A percentile compares a stretch with the other conserved stretches of the same genome.
phyloP scores from a whole-genome alignment of 306 rosid species.

The Morella rubra region DNA sequence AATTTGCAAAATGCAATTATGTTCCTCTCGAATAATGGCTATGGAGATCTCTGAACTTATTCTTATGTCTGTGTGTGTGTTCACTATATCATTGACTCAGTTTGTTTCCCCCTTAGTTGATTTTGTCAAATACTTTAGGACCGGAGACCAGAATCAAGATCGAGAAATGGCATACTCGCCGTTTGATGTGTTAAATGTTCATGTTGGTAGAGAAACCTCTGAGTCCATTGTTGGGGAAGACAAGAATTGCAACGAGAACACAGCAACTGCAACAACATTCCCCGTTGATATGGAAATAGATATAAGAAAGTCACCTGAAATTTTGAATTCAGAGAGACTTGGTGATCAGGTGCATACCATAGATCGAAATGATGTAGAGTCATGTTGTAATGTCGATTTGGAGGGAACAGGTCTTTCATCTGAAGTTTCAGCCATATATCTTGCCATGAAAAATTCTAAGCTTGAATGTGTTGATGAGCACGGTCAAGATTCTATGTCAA shows the following conservation, averaged over 20 bases:
- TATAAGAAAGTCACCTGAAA: constrained; percentile 24
- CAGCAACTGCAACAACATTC: constrained; percentile 24
- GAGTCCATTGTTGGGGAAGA: constrained; percentile 21
- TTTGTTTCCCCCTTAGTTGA: constrained; percentile 42
- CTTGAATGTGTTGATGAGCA: constrained; percentile 91
- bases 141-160: constrained; percentile 54
- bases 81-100: background rate
- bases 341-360: constrained; percentile 28
- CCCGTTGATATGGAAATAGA: constrained; percentile 46
- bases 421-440: constrained; percentile 81
- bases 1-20: constrained; percentile 9
- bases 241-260: constrained; percentile 25
- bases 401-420: constrained; percentile 60
- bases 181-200: constrained; percentile 40
- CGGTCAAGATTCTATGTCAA: constrained; percentile 78
- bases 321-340: constrained; percentile 5
- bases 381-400: constrained; percentile 54
- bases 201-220: constrained; percentile 39
- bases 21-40: constrained; percentile 21
- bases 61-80: background rate
- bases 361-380: constrained; percentile 35
- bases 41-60: background rate
- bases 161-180: constrained; percentile 32
- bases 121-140: constrained; percentile 65
- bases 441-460: constrained; percentile 83